phyloP scores from a whole-genome alignment of 176 grass and related monocot species.

The Oryza coarctata region DNA sequence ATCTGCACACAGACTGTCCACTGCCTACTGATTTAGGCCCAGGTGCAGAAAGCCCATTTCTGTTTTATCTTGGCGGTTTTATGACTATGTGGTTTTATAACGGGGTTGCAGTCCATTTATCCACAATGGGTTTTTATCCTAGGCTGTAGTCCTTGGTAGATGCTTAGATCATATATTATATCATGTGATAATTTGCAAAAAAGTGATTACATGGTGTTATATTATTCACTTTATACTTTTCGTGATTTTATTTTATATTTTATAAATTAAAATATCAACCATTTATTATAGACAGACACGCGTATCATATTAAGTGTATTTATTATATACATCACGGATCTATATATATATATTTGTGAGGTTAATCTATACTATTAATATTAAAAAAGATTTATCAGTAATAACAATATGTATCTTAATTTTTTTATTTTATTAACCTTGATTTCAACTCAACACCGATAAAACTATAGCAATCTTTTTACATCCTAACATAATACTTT shows the following conservation, averaged over 20 bases:
- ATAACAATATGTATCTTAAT: no score
- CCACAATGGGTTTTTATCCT: no score
- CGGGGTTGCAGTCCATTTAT: not conserved
- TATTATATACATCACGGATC: not conserved
- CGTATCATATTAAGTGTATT: not conserved
- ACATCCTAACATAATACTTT: not conserved
- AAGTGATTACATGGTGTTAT: not conserved
- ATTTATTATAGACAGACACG: accelerated
- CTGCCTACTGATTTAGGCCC: not conserved
- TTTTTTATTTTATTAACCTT: not conserved
- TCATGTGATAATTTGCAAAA: not conserved
- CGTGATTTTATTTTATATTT: not conserved
- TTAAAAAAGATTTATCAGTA: not conserved
- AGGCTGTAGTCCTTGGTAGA: not conserved
- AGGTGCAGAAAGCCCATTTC: not conserved
- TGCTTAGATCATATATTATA: not conserved
- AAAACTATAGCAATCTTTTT: not conserved
- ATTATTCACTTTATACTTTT: not conserved
- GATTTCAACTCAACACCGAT: not conserved
- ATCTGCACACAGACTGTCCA: not conserved
- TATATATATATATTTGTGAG: not conserved
- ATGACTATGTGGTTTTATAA: no score
- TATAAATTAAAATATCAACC: accelerated
- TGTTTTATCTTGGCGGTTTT: not conserved
- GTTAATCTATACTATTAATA: accelerated